Evolutionary conservation across 208 protist genomes (phyloP).

Genomic region (Trypanosoma cruzi): DNA sequence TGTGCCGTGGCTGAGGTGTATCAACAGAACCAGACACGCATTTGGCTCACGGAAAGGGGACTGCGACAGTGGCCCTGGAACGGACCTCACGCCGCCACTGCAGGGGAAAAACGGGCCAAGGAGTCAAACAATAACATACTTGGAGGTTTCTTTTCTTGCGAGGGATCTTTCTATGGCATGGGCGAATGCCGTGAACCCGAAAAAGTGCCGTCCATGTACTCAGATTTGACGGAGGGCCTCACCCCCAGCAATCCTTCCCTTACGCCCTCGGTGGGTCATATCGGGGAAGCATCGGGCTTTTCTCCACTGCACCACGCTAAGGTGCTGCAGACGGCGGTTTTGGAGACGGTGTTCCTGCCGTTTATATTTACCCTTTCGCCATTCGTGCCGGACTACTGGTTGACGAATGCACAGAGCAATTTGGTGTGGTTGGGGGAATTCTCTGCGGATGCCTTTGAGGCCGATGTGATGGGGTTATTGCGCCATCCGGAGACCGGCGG

Average conservation of each 20-base stretch:
- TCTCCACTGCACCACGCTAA: slow-evolving; percentile 40
- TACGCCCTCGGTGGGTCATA: background rate
- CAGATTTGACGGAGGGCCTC: background rate
- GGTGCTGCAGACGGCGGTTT: slow-evolving; percentile 42
- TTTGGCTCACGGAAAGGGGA: background rate
- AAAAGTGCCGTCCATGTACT: background rate
- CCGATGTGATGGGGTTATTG: slow-evolving; percentile 35
- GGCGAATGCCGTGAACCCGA: background rate
- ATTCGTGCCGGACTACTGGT: slow-evolving; percentile 55
- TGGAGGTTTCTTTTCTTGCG: background rate
- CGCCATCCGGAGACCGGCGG: background rate
- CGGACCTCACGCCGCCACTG: background rate
- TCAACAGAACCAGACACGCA: slow-evolving; percentile 30
- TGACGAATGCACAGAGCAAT: slow-evolving; percentile 35
- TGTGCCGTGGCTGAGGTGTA: slow-evolving; percentile 55
- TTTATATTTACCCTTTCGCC: slow-evolving; percentile 37
- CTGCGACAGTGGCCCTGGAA: background rate
- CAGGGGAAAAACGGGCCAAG: background rate
- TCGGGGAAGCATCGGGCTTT: background rate
- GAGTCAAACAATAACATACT: background rate
- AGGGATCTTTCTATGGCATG: background rate
- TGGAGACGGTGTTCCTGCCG: slow-evolving; percentile 56
- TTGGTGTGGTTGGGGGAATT: slow-evolving; percentile 25
- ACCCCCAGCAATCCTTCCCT: background rate
- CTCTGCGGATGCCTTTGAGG: slow-evolving; percentile 39